Percentiles rank a stretch among this genome's conserved stretches.
phyloP scores from a whole-genome alignment of 164 flowering plant genomes.

The Berberis vulgaris region DNA sequence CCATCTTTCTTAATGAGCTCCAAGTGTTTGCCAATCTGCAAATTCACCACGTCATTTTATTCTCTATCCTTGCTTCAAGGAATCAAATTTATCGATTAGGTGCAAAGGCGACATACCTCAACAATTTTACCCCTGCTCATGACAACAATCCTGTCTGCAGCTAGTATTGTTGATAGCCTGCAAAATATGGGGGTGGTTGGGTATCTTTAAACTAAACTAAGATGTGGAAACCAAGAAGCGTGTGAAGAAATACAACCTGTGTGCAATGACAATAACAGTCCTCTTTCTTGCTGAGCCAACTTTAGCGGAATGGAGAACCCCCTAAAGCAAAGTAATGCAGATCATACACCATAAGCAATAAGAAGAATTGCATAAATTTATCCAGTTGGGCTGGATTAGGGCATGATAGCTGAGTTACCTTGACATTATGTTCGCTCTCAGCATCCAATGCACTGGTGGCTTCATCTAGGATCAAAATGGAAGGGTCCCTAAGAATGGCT shows the following conservation, averaged over 20 bases:
- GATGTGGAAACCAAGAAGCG: background rate
- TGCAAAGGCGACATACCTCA: conserved; percentile 43
- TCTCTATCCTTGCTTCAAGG: no score
- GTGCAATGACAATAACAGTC: conserved; percentile 80
- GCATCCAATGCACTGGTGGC: conserved; percentile 97
- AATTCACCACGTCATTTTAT: background rate
- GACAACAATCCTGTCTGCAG: conserved; percentile 83
- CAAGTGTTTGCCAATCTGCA: conserved; percentile 70
- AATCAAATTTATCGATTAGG: no score
- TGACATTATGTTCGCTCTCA: conserved; percentile 84
- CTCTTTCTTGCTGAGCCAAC: conserved; percentile 46
- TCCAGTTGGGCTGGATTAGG: no score
- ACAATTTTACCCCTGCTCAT: conserved; percentile 72
- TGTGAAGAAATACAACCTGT: conserved; percentile 39
- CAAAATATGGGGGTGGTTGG: conserved; percentile 1
- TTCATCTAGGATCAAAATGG: conserved; percentile 88
- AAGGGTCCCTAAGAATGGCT: conserved; percentile 79
- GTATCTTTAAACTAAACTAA: background rate
- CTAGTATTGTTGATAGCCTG: conserved; percentile 90
- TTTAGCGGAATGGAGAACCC: conserved; percentile 62
- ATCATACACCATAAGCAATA: background rate
- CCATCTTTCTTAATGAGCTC: conserved; percentile 69
- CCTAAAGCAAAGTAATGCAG: conserved; percentile 30
- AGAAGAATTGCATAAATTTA: no score
- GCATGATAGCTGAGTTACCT: conserved; percentile 30